phyloP scores from a whole-genome alignment of 148 eudicot species.

The Pharnaceum exiguum region DNA sequence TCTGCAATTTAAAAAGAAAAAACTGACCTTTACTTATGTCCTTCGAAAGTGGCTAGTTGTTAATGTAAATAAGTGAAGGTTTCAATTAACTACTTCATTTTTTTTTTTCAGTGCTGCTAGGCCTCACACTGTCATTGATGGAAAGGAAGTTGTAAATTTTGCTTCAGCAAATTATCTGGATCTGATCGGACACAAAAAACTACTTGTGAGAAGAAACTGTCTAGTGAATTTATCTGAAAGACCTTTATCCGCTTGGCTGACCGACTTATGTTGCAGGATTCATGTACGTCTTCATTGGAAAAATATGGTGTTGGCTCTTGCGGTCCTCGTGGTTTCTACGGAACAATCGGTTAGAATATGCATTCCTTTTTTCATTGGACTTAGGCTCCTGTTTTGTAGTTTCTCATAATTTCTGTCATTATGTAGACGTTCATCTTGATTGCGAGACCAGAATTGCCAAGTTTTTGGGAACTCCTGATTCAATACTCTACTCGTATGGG shows the following conservation, averaged over 20 bases:
- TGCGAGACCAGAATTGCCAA: constrained; percentile 90
- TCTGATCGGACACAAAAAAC: constrained; percentile 62
- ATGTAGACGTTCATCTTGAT: constrained; percentile 96
- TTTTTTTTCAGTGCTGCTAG: constrained; percentile 72
- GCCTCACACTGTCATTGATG: constrained; percentile 69
- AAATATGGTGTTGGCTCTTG: constrained; percentile 98
- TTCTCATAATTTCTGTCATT: constrained; percentile 10
- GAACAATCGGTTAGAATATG: constrained; percentile 71
- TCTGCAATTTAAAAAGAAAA: too few species aligned
- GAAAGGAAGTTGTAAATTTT: constrained; percentile 82
- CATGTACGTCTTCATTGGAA: constrained; percentile 82
- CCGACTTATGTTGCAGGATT: constrained; percentile 45
- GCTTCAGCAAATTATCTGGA: constrained; percentile 93
- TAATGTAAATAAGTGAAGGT: neutral
- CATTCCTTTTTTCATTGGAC: neutral
- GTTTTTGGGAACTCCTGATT: constrained; percentile 91
- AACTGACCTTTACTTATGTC: too few species aligned
- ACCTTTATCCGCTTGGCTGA: constrained; percentile 7
- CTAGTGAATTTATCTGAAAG: neutral
- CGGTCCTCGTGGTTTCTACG: constrained; percentile 99
- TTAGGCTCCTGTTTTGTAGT: neutral
- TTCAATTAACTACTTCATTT: neutral
- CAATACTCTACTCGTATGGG: constrained; percentile 91
- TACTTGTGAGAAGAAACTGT: constrained; percentile 53
- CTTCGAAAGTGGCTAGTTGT: neutral